Conservation (phyloP, 2,329 filamentous ascomycete genomes). For the Aspergillus flavus region DNA sequence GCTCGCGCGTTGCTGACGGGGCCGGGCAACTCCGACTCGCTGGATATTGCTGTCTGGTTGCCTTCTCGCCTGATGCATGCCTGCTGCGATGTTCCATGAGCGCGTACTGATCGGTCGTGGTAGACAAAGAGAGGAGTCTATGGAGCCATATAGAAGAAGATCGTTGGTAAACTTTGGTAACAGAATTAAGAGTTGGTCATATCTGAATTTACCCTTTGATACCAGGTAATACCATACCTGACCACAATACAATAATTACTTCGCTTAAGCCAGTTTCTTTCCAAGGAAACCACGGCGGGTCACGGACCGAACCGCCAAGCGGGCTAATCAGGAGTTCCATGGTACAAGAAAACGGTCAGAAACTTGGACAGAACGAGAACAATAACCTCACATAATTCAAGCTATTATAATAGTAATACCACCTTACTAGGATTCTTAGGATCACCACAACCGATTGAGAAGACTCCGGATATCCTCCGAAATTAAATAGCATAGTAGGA, state of each 20-base stretch:
- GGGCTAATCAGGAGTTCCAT: background rate
- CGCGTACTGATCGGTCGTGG: background rate
- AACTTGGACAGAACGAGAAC: background rate
- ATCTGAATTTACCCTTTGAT: background rate
- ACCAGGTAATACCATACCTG: background rate
- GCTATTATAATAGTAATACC: background rate
- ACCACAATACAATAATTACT: background rate
- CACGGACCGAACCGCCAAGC: slow-evolving; percentile 4
- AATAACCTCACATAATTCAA: background rate
- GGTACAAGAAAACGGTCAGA: slow-evolving; percentile 1
- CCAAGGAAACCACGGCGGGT: background rate
- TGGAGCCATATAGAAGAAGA: background rate
- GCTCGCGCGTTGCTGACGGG: background rate
- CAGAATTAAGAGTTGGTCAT: background rate
- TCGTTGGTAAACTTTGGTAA: background rate
- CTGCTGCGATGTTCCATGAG: background rate
- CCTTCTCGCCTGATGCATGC: background rate
- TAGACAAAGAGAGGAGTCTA: background rate
- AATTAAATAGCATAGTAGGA: background rate
- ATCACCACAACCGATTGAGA: background rate
- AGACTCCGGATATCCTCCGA: background rate
- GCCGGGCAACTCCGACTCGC: background rate
- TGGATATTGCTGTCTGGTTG: background rate
- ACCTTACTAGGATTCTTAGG: background rate
- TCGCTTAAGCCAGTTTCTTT: background rate